Evolutionary conservation across 352 stramenopile genomes (phyloP), one percentile per base, ranked within the genome.

Genomic region (Saprolegnia diclina): DNA sequence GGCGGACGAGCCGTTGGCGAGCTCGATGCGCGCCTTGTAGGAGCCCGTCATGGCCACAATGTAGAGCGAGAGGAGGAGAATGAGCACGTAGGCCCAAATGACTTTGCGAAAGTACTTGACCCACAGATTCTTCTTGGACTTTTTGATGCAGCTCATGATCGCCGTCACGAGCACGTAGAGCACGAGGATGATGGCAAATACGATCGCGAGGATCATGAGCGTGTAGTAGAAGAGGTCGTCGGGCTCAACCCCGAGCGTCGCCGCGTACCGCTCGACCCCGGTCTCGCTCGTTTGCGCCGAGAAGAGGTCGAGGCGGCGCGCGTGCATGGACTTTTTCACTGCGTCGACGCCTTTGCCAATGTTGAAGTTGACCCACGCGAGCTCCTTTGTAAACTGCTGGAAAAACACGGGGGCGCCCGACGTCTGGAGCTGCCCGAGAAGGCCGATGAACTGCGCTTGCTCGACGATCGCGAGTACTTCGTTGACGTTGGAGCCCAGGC

Each of bases 321-420:
- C 71, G 6, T 57, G 73, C 50, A 77, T 76, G 1, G 76, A 76
- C 26, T 55, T 74, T 57, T 29, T 57, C 22, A 57, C 52, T 7
- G 52, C 52, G 32, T 57, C 52, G 45, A 44, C 38, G 21, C 42
- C 29, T 63, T 88, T 91, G 42, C 82, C 78, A 22, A 94, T 48
- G 67, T 94, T 94, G 37, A 94, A 91, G 62, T 95, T 95, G 22
- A 87, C 92, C 87, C 87, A 95, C 37, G 85, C 76, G 18, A 95
- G 75, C 42, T 91, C 74, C 56, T 90, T 88, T 21, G 85, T 92
- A 66, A 95, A 94, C 67, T 92, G 67, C 62, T 85, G 65, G 38
- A 95, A 72, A 71, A 95, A 95, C 64, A 77, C 79, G 10, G 87
- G 87, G 14, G 86, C 82, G 42, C 85, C 87, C 26, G 81, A 69